Evolutionary conservation across 495 filamentous ascomycete genomes (phyloP).

Genomic region (Sporormia fimetaria): DNA sequence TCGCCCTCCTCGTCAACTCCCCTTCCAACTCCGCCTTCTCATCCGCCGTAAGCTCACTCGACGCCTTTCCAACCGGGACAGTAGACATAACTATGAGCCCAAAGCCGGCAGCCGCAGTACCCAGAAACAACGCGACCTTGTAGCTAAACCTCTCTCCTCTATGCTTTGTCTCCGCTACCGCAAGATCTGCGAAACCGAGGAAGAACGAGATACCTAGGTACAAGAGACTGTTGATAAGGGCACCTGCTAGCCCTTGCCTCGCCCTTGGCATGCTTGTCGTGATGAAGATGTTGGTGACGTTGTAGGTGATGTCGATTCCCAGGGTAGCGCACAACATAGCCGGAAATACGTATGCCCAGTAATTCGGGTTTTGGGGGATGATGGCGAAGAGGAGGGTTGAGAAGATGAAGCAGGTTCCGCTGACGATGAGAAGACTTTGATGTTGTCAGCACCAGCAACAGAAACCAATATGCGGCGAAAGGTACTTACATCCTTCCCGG

Average conservation of each 20-base stretch:
- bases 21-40: conserved; percentile 41
- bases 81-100: conserved; percentile 51
- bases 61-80: conserved; percentile 54
- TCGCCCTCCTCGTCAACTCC: conserved; percentile 11
- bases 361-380: conserved; percentile 44
- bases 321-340: conserved; percentile 72
- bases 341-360: conserved; percentile 69
- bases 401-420: conserved; percentile 52
- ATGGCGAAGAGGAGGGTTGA: conserved; percentile 61
- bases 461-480: neutral
- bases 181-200: conserved; percentile 64
- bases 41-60: conserved; percentile 58
- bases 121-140: conserved; percentile 58
- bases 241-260: conserved; percentile 68
- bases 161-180: conserved; percentile 43
- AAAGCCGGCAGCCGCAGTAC: conserved; percentile 44
- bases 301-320: conserved; percentile 76
- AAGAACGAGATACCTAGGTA: conserved; percentile 78
- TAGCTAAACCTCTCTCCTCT: conserved; percentile 40
- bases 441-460: neutral
- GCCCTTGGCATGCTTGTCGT: conserved; percentile 43
- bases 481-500: conserved; percentile 42
- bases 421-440: conserved; percentile 42
- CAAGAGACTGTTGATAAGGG: conserved; percentile 51
- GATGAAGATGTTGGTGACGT: conserved; percentile 66